phyloP scores from a whole-genome alignment of 1,284 basidiomycete genomes.

The Jaminaea rosea region DNA sequence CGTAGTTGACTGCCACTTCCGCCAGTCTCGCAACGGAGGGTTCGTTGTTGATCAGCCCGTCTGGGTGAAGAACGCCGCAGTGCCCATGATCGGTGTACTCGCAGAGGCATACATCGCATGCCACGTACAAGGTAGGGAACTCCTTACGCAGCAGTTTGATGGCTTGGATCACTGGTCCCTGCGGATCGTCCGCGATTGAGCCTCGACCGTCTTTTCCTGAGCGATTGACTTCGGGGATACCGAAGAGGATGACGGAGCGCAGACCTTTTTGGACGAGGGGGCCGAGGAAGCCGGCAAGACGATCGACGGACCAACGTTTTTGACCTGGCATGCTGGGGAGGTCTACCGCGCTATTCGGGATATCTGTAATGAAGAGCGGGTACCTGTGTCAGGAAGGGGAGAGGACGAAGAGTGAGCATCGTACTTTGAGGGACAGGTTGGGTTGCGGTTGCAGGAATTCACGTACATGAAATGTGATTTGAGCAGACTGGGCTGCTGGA shows the following conservation, averaged over 20 bases:
- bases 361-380: conserved; percentile 42
- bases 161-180: conserved; percentile 85
- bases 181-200: conserved; percentile 76
- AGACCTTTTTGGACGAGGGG: conserved; percentile 85
- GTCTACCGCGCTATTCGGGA: conserved; percentile 21
- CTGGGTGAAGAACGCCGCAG: conserved; percentile 70
- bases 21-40: conserved; percentile 66
- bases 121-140: conserved; percentile 65
- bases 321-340: conserved; percentile 42
- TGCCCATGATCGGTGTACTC: conserved; percentile 98
- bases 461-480: conserved; percentile 42
- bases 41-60: conserved; percentile 59
- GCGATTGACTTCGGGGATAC: conserved; percentile 74
- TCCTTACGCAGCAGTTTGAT: conserved; percentile 66
- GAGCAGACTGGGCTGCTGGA: conserved; percentile 28
- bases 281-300: conserved; percentile 73
- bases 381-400: background rate
- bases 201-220: conserved; percentile 68
- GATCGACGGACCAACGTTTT: conserved; percentile 75
- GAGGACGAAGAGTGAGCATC: background rate
- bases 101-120: conserved; percentile 95
- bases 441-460: conserved; percentile 25
- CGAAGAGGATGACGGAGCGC: conserved; percentile 86
- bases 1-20: conserved; percentile 85
- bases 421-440: background rate